A percentile compares a stretch with the other conserved stretches of the same genome.
Evolutionary conservation across 148 eudicot species (phyloP).

Genomic region (Pharnaceum exiguum): DNA sequence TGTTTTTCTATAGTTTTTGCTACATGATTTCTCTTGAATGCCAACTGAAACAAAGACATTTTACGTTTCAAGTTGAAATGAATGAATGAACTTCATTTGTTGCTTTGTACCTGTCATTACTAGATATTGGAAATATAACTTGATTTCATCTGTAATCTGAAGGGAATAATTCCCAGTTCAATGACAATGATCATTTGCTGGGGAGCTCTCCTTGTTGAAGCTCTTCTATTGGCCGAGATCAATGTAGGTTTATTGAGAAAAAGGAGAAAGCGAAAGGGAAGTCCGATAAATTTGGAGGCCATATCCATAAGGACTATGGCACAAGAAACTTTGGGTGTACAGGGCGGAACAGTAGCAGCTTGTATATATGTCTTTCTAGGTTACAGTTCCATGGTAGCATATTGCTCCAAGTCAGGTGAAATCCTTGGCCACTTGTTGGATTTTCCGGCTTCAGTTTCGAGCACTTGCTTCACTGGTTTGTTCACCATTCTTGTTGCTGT

Average conservation of each 20-base stretch:
- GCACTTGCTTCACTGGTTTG: conserved; percentile 36
- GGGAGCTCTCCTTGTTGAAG: conserved; percentile 52
- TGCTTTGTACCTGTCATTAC: too few species aligned
- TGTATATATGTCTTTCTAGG: conserved; percentile 49
- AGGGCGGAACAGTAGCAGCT: conserved; percentile 45
- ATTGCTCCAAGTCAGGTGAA: conserved; percentile 60
- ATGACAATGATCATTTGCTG: conserved; percentile 45
- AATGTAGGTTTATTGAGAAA: conserved; percentile 39
- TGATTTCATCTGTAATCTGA: background rate
- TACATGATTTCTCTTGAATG: too few species aligned
- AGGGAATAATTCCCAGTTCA: conserved; percentile 61
- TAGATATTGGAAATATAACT: too few species aligned
- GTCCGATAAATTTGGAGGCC: conserved; percentile 31
- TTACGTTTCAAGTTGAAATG: too few species aligned
- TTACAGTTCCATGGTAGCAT: conserved; percentile 54
- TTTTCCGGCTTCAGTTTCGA: conserved; percentile 42
- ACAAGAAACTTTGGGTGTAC: conserved; percentile 56
- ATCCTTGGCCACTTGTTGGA: conserved; percentile 37
- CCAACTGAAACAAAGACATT: too few species aligned
- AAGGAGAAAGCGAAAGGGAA: conserved; percentile 20
- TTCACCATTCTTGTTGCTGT: conserved; percentile 35
- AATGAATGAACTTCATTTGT: too few species aligned
- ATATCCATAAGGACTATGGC: conserved; percentile 63
- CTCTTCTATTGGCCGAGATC: conserved; percentile 48
- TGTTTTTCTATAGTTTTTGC: too few species aligned